A percentile compares a stretch with the other conserved stretches of the same genome.
These are phyloP conservation scores for Fonsecaea pedrosoi DNA, from an alignment of 2,329 filamentous ascomycete species.

Conservation along the genomic window DNA sequence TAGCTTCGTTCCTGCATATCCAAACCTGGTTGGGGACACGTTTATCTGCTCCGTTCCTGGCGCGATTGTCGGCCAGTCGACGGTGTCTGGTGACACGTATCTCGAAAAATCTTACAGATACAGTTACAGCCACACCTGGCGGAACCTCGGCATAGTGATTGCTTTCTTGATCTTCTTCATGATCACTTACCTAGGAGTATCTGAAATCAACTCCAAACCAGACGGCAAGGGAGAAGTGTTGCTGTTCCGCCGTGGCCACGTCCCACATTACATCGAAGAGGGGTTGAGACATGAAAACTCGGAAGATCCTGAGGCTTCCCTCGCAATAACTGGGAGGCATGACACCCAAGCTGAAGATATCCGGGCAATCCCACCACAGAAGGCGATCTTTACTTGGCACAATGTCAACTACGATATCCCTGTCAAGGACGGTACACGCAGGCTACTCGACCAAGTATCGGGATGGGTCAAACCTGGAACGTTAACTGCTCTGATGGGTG, in stretches of 20 bases:
- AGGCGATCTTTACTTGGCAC: conserved; percentile 36
- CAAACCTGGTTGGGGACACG: conserved; percentile 48
- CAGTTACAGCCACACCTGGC: conserved; percentile 64
- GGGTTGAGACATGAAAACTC: conserved; percentile 49
- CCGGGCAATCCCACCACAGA: conserved; percentile 34
- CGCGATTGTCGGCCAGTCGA: conserved; percentile 41
- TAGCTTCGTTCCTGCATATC: conserved; percentile 47
- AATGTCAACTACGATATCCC: conserved; percentile 81
- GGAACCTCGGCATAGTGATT: conserved; percentile 72
- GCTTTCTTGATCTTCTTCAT: conserved; percentile 75
- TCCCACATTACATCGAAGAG: conserved; percentile 64
- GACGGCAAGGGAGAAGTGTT: conserved; percentile 79
- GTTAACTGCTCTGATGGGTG: conserved; percentile 82
- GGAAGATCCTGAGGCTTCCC: conserved; percentile 57
- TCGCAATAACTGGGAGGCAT: conserved; percentile 39
- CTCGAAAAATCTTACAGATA: conserved; percentile 63
- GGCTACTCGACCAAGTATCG: conserved; percentile 83
- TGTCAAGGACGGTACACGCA: conserved; percentile 76
- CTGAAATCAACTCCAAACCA: conserved; percentile 70
- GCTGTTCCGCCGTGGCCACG: conserved; percentile 68
- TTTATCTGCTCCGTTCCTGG: conserved; percentile 10
- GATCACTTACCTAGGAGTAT: conserved; percentile 71
- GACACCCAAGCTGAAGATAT: conserved; percentile 40
- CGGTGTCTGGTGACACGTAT: conserved; percentile 63
- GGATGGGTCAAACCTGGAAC: conserved; percentile 94